Percentiles rank a stretch among this genome's conserved stretches.
Conservation (phyloP, 345 rosid genomes). For the Salix suchowensis region DNA sequence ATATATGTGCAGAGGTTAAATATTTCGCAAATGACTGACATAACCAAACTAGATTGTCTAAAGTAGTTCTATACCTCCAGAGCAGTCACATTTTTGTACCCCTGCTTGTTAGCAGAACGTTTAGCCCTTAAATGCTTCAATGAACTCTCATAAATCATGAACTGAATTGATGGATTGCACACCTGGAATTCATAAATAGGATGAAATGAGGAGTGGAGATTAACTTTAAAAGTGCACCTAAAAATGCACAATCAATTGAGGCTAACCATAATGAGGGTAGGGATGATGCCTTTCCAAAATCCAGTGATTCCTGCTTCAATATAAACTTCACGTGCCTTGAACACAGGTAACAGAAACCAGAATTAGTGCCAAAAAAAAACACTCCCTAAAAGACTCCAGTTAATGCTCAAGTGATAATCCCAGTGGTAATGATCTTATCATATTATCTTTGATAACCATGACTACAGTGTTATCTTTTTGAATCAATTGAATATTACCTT, state of each 20-base stretch:
- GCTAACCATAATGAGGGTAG: constrained; percentile 68
- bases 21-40: not conserved
- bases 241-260: not conserved
- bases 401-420: too few species aligned
- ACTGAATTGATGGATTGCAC: constrained; percentile 73
- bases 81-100: constrained; percentile 44
- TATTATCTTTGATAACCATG: too few species aligned
- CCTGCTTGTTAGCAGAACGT: constrained; percentile 34
- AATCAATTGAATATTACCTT: too few species aligned
- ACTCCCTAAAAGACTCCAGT: too few species aligned
- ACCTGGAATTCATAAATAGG: constrained; percentile 36
- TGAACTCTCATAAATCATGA: constrained; percentile 62
- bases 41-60: too few species aligned
- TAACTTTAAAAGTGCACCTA: constrained; percentile 7
- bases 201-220: not conserved
- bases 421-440: too few species aligned
- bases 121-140: constrained; percentile 49
- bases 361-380: not conserved
- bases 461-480: too few species aligned
- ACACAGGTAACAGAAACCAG: not conserved
- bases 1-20: not conserved
- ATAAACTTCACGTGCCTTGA: constrained; percentile 51
- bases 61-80: constrained; percentile 38
- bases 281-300: constrained; percentile 73
- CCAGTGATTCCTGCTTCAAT: constrained; percentile 58